These are phyloP conservation scores for Nidula microcarpa DNA, from an alignment of 768 basidiomycete genomes.

Conservation along the genomic window DNA sequence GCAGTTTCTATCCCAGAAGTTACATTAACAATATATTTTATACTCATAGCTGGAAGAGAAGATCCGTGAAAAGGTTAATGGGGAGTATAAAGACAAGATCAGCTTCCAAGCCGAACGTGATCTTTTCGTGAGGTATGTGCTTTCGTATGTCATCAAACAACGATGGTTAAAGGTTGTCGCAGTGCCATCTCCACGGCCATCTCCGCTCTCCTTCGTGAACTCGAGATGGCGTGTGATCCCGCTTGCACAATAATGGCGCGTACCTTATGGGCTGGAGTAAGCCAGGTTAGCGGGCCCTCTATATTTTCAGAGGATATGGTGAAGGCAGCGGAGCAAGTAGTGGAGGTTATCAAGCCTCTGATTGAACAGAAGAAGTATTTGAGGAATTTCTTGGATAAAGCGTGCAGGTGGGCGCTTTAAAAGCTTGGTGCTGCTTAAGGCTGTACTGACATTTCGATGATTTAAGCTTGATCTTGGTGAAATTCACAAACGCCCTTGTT, in stretches of 20 bases:
- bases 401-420: slow-evolving; percentile 61
- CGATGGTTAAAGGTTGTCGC: neutral
- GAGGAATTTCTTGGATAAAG: slow-evolving; percentile 91
- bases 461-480: slow-evolving; percentile 71
- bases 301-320: slow-evolving; percentile 77
- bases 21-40: slow-evolving; percentile 1
- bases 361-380: slow-evolving; percentile 95
- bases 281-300: slow-evolving; percentile 86
- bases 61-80: slow-evolving; percentile 76
- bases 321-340: slow-evolving; percentile 68
- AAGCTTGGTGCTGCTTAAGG: neutral
- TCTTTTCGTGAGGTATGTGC: slow-evolving; percentile 75
- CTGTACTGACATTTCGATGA: neutral
- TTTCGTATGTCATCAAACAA: neutral
- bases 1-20: neutral
- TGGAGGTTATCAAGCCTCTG: slow-evolving; percentile 72
- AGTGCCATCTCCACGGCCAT: slow-evolving; percentile 88
- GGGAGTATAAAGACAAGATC: slow-evolving; percentile 74
- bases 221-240: slow-evolving; percentile 81
- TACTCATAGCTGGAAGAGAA: slow-evolving; percentile 81
- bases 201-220: slow-evolving; percentile 72
- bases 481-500: slow-evolving; percentile 88
- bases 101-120: slow-evolving; percentile 85
- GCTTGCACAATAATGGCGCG: slow-evolving; percentile 75
- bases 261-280: slow-evolving; percentile 73